Evolutionary conservation across 495 filamentous ascomycete species (phyloP).

Genomic region (Trichoderma virens): DNA sequence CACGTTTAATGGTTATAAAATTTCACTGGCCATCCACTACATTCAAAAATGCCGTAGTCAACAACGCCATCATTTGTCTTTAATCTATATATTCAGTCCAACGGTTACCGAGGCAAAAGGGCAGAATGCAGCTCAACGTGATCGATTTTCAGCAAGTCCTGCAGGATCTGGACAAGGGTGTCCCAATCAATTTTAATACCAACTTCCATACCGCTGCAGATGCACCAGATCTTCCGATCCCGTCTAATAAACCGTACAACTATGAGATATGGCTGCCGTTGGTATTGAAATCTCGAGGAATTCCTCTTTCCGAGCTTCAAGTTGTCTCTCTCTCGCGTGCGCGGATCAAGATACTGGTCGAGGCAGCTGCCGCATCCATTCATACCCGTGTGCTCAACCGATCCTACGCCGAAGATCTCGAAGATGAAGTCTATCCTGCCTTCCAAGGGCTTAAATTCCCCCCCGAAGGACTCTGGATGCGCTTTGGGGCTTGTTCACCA

Average conservation of each 20-base stretch:
- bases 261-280: slow-evolving; percentile 23
- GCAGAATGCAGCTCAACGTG: slow-evolving; percentile 8
- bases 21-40: no score
- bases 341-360: slow-evolving; percentile 16
- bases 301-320: slow-evolving; percentile 12
- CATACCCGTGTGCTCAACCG: slow-evolving; percentile 15
- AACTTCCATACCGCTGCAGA: slow-evolving; percentile 17
- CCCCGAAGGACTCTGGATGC: slow-evolving; percentile 21
- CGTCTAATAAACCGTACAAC: slow-evolving; percentile 17
- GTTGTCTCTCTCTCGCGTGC: slow-evolving; percentile 8
- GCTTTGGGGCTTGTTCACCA: slow-evolving; percentile 26
- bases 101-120: neutral
- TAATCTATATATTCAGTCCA: neutral
- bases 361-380: slow-evolving; percentile 13
- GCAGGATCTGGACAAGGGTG: slow-evolving; percentile 14
- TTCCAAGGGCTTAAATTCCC: slow-evolving; percentile 18
- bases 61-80: no score
- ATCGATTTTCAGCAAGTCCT: slow-evolving; percentile 13
- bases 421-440: slow-evolving; percentile 14
- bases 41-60: no score
- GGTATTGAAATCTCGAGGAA: slow-evolving; percentile 16
- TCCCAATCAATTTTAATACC: slow-evolving; percentile 18
- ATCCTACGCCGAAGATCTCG: slow-evolving; percentile 17
- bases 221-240: slow-evolving; percentile 16
- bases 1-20: no score